These are phyloP conservation scores for Stachybotrys chartarum DNA, from an alignment of 2,329 filamentous ascomycete genomes.

Conservation along the genomic window DNA sequence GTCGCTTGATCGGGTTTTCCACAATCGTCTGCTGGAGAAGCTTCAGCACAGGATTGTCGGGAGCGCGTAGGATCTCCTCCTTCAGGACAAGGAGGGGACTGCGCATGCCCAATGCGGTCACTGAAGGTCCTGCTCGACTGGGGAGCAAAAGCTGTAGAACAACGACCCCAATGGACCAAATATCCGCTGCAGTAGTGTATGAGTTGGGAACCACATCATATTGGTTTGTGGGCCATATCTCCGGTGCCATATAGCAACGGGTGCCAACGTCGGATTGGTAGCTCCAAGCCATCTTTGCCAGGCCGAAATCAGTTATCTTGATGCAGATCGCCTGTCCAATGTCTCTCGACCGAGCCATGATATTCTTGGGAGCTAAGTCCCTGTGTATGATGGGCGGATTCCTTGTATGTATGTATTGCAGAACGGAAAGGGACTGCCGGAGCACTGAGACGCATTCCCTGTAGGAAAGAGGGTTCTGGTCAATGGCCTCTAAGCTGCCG, in stretches of 20 bases:
- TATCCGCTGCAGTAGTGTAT: background rate
- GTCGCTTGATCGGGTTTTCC: too few relatives aligned
- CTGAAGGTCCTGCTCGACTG: too few relatives aligned
- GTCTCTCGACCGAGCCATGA: background rate
- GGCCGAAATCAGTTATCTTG: background rate
- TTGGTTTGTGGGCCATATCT: background rate
- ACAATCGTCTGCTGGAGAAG: too few relatives aligned
- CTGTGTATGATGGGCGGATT: background rate
- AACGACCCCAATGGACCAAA: background rate
- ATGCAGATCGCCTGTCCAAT: slow-evolving; percentile 4
- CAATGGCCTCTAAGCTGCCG: background rate
- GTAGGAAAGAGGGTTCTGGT: background rate
- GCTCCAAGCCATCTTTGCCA: background rate
- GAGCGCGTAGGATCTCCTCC: too few relatives aligned
- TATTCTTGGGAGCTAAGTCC: background rate
- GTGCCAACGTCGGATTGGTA: background rate
- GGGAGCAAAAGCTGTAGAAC: background rate
- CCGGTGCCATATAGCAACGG: background rate
- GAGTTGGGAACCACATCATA: background rate
- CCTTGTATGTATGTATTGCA: background rate
- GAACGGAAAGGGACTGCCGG: background rate
- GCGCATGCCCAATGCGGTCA: too few relatives aligned
- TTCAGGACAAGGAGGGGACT: too few relatives aligned
- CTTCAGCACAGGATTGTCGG: too few relatives aligned
- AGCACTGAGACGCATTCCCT: background rate